These are phyloP conservation scores for Ampelocalamus luodianensis DNA, from an alignment of 176 grass and related monocot species.

Conservation along the genomic window DNA sequence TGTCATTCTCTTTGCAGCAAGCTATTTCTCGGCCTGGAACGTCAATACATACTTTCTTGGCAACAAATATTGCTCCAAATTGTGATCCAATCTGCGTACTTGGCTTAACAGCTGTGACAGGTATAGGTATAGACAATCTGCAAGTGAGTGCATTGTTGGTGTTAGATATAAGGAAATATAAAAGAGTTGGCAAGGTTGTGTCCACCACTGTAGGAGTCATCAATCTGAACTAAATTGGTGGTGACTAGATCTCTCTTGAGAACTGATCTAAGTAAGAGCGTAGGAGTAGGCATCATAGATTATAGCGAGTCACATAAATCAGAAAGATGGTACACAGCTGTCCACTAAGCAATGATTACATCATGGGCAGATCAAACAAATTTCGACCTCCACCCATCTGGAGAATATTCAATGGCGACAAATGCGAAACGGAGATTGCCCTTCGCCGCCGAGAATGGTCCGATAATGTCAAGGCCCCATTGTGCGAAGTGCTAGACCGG, in stretches of 20 bases:
- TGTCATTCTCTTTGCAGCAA: neutral
- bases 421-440: too few species aligned
- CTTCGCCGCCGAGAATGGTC: too few species aligned
- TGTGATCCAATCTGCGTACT: slow-evolving; percentile 9
- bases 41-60: neutral
- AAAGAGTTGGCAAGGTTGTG: neutral
- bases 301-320: neutral
- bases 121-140: too few species aligned
- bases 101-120: neutral
- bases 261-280: neutral
- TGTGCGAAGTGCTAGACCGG: too few species aligned
- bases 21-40: neutral
- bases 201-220: neutral
- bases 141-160: slow-evolving; percentile 3
- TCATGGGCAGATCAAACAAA: neutral
- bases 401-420: too few species aligned
- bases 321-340: neutral
- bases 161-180: too few species aligned
- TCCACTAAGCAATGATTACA: neutral
- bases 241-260: neutral
- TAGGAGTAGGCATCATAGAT: neutral
- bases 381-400: too few species aligned
- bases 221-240: neutral
- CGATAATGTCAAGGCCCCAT: too few species aligned
- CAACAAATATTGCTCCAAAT: neutral